phyloP scores from a whole-genome alignment of 176 grass and related monocot species.

The Carex littledalei region DNA sequence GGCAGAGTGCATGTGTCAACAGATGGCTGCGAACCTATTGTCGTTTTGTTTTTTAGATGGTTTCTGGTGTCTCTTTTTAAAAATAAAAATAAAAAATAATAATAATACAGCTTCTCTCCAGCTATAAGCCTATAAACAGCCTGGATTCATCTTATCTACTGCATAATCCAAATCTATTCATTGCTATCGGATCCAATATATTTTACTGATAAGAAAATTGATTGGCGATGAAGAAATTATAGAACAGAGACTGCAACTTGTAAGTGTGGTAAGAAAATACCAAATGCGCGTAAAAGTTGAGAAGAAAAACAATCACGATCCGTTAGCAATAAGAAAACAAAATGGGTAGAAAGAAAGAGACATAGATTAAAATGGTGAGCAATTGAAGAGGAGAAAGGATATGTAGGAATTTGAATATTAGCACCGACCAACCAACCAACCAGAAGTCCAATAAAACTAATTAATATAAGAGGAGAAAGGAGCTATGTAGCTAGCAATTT shows the following conservation, averaged over 20 bases:
- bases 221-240: background rate
- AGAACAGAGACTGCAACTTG: background rate
- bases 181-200: background rate
- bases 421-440: no score
- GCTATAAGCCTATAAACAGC: conserved; percentile 5
- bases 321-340: no score
- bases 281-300: no score
- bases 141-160: background rate
- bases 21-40: background rate
- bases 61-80: background rate
- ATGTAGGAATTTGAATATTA: no score
- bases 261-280: no score
- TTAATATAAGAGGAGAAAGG: no score
- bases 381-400: no score
- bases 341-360: no score
- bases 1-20: conserved; percentile 11
- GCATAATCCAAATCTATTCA: background rate
- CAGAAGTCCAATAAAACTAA: no score
- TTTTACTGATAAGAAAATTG: background rate
- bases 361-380: no score
- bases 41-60: conserved; percentile 10
- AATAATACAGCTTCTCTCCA: background rate
- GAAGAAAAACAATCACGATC: no score
- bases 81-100: background rate
- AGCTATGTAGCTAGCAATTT: no score